phyloP scores from a whole-genome alignment of 257 asterid species.

The Cynanchum wilfordii region DNA sequence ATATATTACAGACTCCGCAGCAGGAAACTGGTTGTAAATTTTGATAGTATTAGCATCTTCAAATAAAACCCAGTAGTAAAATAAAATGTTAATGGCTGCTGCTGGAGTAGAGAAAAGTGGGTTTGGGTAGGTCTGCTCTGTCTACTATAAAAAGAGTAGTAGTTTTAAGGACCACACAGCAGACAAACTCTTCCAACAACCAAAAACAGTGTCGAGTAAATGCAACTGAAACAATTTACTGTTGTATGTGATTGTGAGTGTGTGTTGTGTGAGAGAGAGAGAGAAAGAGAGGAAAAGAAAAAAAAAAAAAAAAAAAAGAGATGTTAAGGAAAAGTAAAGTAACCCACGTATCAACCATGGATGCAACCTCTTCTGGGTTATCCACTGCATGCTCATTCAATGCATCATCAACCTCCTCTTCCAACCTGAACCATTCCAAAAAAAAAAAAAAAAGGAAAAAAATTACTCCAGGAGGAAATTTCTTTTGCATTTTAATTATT shows the following conservation, averaged over 20 bases:
- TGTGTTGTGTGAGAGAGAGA: background rate
- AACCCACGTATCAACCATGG: conserved; percentile 84
- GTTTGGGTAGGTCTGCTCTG: conserved; percentile 42
- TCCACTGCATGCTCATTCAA: conserved; percentile 70
- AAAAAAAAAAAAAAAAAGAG: conserved; percentile 9
- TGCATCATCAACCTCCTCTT: conserved; percentile 45
- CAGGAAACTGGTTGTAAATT: background rate
- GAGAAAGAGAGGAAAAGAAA: conserved; percentile 1
- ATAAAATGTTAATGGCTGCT: too few relatives aligned
- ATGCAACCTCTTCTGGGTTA: conserved; percentile 79
- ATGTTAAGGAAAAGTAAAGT: background rate
- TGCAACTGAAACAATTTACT: conserved; percentile 16
- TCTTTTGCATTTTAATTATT: background rate
- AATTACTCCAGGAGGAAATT: background rate
- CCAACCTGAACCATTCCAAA: conserved; percentile 44
- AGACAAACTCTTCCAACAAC: conserved; percentile 16
- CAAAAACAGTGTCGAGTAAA: conserved; percentile 28
- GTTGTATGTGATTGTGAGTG: background rate
- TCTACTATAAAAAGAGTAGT: conserved; percentile 19
- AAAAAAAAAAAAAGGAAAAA: background rate
- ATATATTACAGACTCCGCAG: background rate
- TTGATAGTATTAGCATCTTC: background rate
- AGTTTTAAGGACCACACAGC: conserved; percentile 21
- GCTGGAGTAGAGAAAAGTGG: conserved; percentile 8
- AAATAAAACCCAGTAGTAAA: background rate